These are phyloP conservation scores for Camelina laxa DNA, from an alignment of 345 rosid species.

Conservation along the genomic window DNA sequence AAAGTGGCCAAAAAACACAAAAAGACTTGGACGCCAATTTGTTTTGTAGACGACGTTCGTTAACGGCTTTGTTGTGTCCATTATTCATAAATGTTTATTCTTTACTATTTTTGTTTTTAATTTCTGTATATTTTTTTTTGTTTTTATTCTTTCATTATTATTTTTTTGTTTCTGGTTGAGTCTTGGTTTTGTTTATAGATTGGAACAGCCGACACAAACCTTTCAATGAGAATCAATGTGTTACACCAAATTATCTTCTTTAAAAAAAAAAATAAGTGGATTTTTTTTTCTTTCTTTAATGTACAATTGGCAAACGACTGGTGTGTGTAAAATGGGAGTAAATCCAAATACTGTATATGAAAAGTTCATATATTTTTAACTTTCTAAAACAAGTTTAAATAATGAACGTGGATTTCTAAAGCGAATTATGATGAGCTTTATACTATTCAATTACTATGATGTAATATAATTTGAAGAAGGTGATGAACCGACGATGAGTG, in stretches of 20 bases:
- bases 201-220: constrained; percentile 43
- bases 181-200: constrained; percentile 20
- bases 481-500: constrained; percentile 4
- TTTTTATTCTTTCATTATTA: background rate
- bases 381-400: background rate
- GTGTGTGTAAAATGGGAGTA: constrained; percentile 12
- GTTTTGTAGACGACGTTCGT: constrained; percentile 33
- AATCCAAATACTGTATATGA: background rate
- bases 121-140: background rate
- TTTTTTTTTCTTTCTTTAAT: background rate
- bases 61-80: constrained; percentile 42
- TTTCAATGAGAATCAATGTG: constrained; percentile 37
- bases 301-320: constrained; percentile 1
- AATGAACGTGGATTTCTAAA: constrained; percentile 12
- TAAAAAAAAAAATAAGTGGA: too few species aligned
- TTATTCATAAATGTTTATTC: constrained; percentile 22
- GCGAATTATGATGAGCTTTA: constrained; percentile 15
- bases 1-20: constrained; percentile 40
- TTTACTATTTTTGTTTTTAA: background rate
- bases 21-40: constrained; percentile 37
- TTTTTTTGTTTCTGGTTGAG: background rate
- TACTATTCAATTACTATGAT: background rate
- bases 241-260: constrained; percentile 9
- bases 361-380: background rate
- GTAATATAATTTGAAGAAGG: background rate